Conservation (phyloP, 169 alveolate species). For the Plasmodium coatneyi region DNA sequence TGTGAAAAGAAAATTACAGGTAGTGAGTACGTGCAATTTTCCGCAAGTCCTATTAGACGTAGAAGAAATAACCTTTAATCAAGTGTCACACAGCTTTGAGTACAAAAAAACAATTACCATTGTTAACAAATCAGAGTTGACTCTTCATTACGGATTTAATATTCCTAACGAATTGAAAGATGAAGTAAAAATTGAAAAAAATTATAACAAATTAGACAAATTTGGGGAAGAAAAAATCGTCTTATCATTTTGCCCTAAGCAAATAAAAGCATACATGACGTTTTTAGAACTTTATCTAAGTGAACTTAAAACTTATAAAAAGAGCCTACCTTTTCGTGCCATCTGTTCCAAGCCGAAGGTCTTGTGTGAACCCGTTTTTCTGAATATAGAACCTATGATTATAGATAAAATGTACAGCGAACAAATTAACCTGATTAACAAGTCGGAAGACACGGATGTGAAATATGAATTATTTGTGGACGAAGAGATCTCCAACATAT, state of each 20-base stretch:
- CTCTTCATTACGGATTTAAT: slow-evolving; percentile 32
- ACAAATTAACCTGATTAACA: slow-evolving; percentile 32
- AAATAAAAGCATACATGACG: slow-evolving; percentile 9
- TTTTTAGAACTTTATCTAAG: slow-evolving; percentile 23
- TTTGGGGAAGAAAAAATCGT: slow-evolving; percentile 27
- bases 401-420: slow-evolving; percentile 51
- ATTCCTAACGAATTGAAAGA: slow-evolving; percentile 47
- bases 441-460: slow-evolving; percentile 37
- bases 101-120: slow-evolving; percentile 28
- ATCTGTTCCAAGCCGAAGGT: slow-evolving; percentile 32
- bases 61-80: slow-evolving; percentile 48
- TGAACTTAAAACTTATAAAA: slow-evolving; percentile 54
- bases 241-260: slow-evolving; percentile 50
- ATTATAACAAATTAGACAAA: neutral
- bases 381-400: slow-evolving; percentile 44
- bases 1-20: slow-evolving; percentile 14
- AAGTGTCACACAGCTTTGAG: slow-evolving; percentile 53
- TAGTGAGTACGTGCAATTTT: slow-evolving; percentile 20
- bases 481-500: slow-evolving; percentile 23
- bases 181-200: slow-evolving; percentile 29
- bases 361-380: slow-evolving; percentile 21
- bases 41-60: slow-evolving; percentile 31
- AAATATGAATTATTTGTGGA: slow-evolving; percentile 60
- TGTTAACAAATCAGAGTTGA: slow-evolving; percentile 43
- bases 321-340: slow-evolving; percentile 22